Evolutionary conservation across 2,329 filamentous ascomycete genomes (phyloP).

Genomic region (Paraphoma chrysanthemicola): DNA sequence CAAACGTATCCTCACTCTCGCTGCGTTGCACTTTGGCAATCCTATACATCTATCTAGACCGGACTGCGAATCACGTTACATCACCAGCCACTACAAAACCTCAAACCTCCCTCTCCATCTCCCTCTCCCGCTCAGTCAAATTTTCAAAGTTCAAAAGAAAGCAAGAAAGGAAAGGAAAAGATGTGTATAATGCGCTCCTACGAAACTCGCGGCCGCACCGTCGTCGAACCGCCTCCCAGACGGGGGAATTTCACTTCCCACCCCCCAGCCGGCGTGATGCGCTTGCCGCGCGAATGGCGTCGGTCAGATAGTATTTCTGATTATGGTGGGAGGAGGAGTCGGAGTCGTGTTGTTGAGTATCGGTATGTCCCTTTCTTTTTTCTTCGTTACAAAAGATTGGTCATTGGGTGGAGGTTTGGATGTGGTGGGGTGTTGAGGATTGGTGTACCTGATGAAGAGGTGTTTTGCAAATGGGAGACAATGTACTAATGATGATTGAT

Average conservation of each 20-base stretch:
- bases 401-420: too few relatives aligned
- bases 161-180: too few relatives aligned
- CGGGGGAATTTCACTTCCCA: slow-evolving; percentile 42
- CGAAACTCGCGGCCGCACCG: slow-evolving; percentile 31
- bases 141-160: too few relatives aligned
- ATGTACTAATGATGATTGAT: too few relatives aligned
- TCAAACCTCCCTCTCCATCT: too few relatives aligned
- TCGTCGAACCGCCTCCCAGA: slow-evolving; percentile 41
- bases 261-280: slow-evolving; percentile 40
- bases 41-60: not conserved
- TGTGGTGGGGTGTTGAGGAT: not conserved
- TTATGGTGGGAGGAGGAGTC: slow-evolving; percentile 11
- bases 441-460: too few relatives aligned
- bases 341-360: slow-evolving; percentile 21
- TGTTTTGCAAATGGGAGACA: too few relatives aligned
- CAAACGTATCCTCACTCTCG: not conserved
- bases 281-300: slow-evolving; percentile 41
- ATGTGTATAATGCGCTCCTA: slow-evolving; percentile 46
- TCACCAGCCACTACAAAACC: not conserved
- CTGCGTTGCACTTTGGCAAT: too few relatives aligned
- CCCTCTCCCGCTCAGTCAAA: not conserved
- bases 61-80: not conserved
- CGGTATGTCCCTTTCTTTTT: slow-evolving; percentile 10
- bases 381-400: not conserved
- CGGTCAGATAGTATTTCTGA: slow-evolving; percentile 28